Evolutionary conservation across 805 yeast genomes (phyloP).

Genomic region (Sungouiella blattae): DNA sequence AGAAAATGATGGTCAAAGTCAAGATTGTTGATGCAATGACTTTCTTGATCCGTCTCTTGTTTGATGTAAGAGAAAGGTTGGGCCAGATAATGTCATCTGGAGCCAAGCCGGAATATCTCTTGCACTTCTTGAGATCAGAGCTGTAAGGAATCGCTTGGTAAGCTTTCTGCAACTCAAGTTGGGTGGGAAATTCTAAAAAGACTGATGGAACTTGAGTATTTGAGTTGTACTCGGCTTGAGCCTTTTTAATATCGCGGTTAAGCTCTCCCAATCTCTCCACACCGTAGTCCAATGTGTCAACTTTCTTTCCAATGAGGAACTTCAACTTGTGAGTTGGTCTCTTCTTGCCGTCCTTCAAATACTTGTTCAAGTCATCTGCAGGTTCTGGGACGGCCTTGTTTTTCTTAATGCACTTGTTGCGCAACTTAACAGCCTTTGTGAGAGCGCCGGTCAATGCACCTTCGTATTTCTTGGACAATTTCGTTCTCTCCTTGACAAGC

Average conservation of each 20-base stretch:
- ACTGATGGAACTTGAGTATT: slow-evolving; percentile 61
- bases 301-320: slow-evolving; percentile 75
- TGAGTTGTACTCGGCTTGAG: slow-evolving; percentile 52
- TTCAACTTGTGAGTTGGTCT: slow-evolving; percentile 79
- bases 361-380: slow-evolving; percentile 53
- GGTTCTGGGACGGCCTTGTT: slow-evolving; percentile 53
- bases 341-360: slow-evolving; percentile 64
- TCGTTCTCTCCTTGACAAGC: slow-evolving; percentile 58
- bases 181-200: slow-evolving; percentile 77
- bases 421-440: slow-evolving; percentile 55
- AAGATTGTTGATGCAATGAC: slow-evolving; percentile 60
- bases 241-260: slow-evolving; percentile 58
- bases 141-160: slow-evolving; percentile 73
- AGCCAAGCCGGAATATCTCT: slow-evolving; percentile 56
- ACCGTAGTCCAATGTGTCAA: slow-evolving; percentile 75
- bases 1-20: slow-evolving; percentile 70
- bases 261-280: slow-evolving; percentile 63
- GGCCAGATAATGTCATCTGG: slow-evolving; percentile 88
- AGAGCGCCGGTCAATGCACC: slow-evolving; percentile 59
- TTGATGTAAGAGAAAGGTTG: slow-evolving; percentile 58
- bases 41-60: slow-evolving; percentile 54
- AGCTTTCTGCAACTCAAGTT: slow-evolving; percentile 84
- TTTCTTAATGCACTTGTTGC: slow-evolving; percentile 56
- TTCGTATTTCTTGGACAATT: slow-evolving; percentile 60
- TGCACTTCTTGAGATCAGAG: slow-evolving; percentile 43